Evolutionary conservation across 257 asterid genomes (phyloP).

Genomic region (Leptodermis oblonga): DNA sequence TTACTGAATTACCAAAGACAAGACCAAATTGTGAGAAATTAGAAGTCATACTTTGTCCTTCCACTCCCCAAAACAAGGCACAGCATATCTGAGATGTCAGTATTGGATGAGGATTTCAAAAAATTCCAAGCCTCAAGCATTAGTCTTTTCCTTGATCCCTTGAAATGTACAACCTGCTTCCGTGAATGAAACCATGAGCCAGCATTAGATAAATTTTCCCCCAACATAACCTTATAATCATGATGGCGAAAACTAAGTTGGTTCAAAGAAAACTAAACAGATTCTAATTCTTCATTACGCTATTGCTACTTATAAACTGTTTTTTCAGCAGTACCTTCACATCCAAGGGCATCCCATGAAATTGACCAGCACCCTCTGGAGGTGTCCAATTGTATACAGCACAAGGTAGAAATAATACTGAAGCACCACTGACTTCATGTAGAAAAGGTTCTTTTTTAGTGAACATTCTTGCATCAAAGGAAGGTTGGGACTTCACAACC

Average conservation of each 20-base stretch:
- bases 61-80: constrained; percentile 86
- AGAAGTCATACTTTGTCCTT: constrained; percentile 86
- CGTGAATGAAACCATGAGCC: constrained; percentile 10
- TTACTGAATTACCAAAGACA: not conserved
- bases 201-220: not conserved
- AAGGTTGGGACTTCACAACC: constrained; percentile 62
- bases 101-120: constrained; percentile 38
- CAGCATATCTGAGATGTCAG: constrained; percentile 63
- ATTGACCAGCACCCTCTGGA: constrained; percentile 97
- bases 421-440: constrained; percentile 48
- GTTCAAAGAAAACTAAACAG: not conserved
- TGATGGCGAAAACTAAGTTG: not conserved
- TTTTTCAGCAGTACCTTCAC: constrained; percentile 59
- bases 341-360: constrained; percentile 95
- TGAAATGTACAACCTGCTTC: constrained; percentile 84
- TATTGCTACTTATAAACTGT: not conserved
- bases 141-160: constrained; percentile 92
- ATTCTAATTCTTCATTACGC: not conserved
- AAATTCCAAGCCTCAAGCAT: constrained; percentile 94
- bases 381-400: constrained; percentile 91
- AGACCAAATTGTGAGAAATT: constrained; percentile 1
- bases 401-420: constrained; percentile 83
- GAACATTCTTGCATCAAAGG: constrained; percentile 48
- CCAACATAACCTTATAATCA: no score
- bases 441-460: constrained; percentile 56